Evolutionary conservation across 768 basidiomycete genomes (phyloP).

Genomic region (Heimioporus sp.): DNA sequence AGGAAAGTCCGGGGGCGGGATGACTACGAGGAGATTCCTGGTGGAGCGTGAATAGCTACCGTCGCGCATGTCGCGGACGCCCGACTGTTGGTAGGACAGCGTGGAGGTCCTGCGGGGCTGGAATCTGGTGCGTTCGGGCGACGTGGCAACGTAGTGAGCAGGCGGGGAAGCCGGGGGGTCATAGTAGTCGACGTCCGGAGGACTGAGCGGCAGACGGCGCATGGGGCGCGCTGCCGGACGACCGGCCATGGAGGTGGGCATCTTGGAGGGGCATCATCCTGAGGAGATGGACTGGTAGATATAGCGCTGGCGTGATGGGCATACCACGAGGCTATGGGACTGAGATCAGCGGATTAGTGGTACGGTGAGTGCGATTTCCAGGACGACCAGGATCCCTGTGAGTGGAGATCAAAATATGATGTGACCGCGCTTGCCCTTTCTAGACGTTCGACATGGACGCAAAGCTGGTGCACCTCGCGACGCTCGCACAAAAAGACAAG

Average conservation of each 20-base stretch:
- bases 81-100: constrained; percentile 53
- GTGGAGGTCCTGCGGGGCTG: constrained; percentile 47
- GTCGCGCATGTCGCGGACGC: constrained; percentile 43
- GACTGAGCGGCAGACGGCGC: constrained; percentile 31
- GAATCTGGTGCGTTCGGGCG: constrained; percentile 11
- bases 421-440: too few species aligned
- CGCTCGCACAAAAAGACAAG: constrained; percentile 82
- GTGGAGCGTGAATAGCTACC: constrained; percentile 36
- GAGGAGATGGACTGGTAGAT: constrained; percentile 27
- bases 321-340: constrained; percentile 19
- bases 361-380: constrained; percentile 25
- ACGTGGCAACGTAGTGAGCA: neutral
- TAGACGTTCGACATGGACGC: constrained; percentile 49
- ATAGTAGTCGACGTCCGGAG: constrained; percentile 38
- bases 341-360: too few species aligned
- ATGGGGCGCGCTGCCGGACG: constrained; percentile 24
- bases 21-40: constrained; percentile 62
- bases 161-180: neutral
- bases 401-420: too few species aligned
- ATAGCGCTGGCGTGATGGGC: neutral
- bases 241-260: too few species aligned
- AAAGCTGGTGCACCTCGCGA: constrained; percentile 59
- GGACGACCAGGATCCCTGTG: too few species aligned
- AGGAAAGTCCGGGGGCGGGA: constrained; percentile 59
- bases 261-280: too few species aligned